phyloP scores from a whole-genome alignment of 345 rosid species.

The Brassica nigra region DNA sequence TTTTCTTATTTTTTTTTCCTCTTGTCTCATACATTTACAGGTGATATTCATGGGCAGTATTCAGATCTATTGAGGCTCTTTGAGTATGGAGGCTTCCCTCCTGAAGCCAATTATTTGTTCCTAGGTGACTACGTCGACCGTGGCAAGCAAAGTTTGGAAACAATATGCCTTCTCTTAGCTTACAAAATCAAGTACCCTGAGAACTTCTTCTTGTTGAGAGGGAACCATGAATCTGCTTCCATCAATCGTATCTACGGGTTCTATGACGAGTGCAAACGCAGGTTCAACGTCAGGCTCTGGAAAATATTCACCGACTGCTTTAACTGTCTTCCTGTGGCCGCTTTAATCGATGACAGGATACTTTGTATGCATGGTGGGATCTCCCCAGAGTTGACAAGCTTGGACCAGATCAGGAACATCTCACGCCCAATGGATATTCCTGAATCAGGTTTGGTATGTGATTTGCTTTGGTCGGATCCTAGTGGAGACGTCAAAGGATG shows the following conservation, averaged over 20 bases:
- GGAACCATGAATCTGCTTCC: conserved; percentile 89
- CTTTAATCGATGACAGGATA: conserved; percentile 82
- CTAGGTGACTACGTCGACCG: conserved; percentile 95
- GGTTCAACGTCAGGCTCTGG: conserved; percentile 85
- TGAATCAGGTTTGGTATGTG: conserved; percentile 87
- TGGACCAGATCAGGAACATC: conserved; percentile 76
- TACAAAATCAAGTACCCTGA: conserved; percentile 89
- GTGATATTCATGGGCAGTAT: conserved; percentile 94
- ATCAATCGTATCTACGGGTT: conserved; percentile 89
- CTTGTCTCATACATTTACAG: conserved; percentile 42
- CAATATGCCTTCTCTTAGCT: conserved; percentile 88
- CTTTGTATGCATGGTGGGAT: conserved; percentile 97
- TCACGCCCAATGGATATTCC: conserved; percentile 88
- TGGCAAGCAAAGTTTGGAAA: conserved; percentile 95
- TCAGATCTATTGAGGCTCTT: conserved; percentile 85
- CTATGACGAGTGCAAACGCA: conserved; percentile 90
- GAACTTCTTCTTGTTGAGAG: conserved; percentile 81
- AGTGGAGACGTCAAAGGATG: conserved; percentile 76
- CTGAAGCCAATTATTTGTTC: conserved; percentile 78
- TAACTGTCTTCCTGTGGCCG: conserved; percentile 92
- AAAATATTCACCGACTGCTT: conserved; percentile 82
- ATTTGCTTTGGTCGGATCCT: conserved; percentile 95
- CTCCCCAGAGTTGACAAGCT: conserved; percentile 72
- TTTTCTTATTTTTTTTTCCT: neutral
- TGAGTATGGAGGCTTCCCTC: conserved; percentile 93